Evolutionary conservation across 208 protist species (phyloP).

Genomic region (Acanthamoeba healyi): DNA sequence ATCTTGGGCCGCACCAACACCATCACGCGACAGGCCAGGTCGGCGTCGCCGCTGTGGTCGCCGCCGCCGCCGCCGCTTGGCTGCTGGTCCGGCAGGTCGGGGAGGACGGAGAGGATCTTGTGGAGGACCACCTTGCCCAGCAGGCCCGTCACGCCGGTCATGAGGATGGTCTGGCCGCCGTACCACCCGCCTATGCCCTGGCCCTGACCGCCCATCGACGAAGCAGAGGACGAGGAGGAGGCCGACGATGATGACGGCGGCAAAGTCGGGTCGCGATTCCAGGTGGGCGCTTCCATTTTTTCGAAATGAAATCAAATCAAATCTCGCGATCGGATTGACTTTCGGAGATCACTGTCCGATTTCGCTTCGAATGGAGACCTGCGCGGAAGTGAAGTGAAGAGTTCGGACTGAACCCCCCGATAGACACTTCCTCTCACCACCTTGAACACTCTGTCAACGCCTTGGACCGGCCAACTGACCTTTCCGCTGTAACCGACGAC

Average conservation of each 20-base stretch:
- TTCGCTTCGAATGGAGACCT: too few relatives aligned
- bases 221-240: neutral
- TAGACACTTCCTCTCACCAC: too few relatives aligned
- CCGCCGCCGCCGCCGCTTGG: neutral
- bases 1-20: slow-evolving; percentile 30
- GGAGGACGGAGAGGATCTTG: slow-evolving; percentile 51
- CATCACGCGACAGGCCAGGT: neutral
- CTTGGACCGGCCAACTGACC: too few relatives aligned
- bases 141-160: slow-evolving; percentile 36
- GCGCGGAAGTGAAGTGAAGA: too few relatives aligned
- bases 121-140: slow-evolving; percentile 47
- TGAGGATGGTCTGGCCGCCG: neutral
- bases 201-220: neutral
- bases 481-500: too few relatives aligned
- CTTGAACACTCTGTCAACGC: too few relatives aligned
- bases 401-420: too few relatives aligned
- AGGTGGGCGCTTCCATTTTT: neutral
- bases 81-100: neutral
- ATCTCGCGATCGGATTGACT: too few relatives aligned
- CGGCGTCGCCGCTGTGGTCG: neutral
- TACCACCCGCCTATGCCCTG: slow-evolving; percentile 9
- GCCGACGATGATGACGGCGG: neutral
- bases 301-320: too few relatives aligned
- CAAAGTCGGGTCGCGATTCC: neutral
- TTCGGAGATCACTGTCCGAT: too few relatives aligned